These are phyloP conservation scores for Aureobasidium uvarum DNA, from an alignment of 2,329 filamentous ascomycete genomes.

Conservation along the genomic window DNA sequence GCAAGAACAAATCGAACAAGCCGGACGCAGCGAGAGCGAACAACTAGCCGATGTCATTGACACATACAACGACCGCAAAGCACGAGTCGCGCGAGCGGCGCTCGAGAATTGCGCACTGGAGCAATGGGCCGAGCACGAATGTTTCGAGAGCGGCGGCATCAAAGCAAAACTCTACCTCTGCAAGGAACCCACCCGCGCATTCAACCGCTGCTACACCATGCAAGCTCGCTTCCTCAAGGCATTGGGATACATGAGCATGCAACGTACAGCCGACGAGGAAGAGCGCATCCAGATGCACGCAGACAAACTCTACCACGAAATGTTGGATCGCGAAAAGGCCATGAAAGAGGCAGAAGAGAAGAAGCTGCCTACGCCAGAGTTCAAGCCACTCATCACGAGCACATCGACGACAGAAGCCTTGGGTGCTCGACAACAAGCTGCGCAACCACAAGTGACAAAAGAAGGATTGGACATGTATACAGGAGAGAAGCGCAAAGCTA, in stretches of 20 bases:
- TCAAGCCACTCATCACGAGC: constrained; percentile 55
- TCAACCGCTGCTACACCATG: constrained; percentile 85
- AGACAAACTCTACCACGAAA: constrained; percentile 82
- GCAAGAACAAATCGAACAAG: constrained; percentile 65
- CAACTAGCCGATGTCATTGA: constrained; percentile 77
- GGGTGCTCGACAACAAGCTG: constrained; percentile 26
- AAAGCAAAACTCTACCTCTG: constrained; percentile 75
- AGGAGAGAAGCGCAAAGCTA: constrained; percentile 35
- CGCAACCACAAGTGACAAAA: background rate
- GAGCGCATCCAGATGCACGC: constrained; percentile 93
- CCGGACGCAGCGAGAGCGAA: constrained; percentile 72
- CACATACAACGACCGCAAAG: constrained; percentile 77
- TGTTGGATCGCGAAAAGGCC: constrained; percentile 75
- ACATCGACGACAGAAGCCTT: constrained; percentile 34
- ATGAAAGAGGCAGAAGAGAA: constrained; percentile 66
- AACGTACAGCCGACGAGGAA: constrained; percentile 65
- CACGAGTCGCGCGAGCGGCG: constrained; percentile 73
- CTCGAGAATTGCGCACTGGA: constrained; percentile 92
- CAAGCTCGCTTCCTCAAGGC: constrained; percentile 90
- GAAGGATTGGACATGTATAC: constrained; percentile 29
- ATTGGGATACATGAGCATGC: constrained; percentile 74
- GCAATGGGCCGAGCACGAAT: constrained; percentile 77
- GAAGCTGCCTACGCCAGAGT: constrained; percentile 55
- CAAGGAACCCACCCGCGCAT: constrained; percentile 68
- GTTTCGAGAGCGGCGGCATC: constrained; percentile 71